Evolutionary conservation across 345 rosid species (phyloP).

Genomic region (Populus tremula): DNA sequence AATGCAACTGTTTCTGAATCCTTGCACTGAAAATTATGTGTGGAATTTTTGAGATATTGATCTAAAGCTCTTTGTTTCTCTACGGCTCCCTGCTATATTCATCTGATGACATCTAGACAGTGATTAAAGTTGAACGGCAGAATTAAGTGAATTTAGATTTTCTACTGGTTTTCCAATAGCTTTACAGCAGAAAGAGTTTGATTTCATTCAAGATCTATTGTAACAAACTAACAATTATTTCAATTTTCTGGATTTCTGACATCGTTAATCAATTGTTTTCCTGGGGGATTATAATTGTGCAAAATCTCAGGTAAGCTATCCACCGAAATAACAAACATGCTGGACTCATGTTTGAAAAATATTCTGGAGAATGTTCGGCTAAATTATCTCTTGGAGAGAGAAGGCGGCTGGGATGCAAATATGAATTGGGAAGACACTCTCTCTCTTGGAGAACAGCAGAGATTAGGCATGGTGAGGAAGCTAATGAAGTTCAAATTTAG

Average conservation of each 20-base stretch:
- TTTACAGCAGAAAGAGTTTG: background rate
- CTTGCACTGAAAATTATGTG: background rate
- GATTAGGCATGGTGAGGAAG: conserved; percentile 85
- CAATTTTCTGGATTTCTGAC: background rate
- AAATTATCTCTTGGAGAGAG: conserved; percentile 84
- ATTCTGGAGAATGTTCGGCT: conserved; percentile 79
- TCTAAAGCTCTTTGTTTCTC: background rate
- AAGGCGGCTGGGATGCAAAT: conserved; percentile 80
- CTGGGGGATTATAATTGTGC: conserved; percentile 1
- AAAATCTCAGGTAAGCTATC: conserved; percentile 43
- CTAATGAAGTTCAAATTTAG: background rate
- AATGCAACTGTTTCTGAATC: background rate
- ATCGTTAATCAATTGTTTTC: background rate
- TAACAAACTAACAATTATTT: background rate
- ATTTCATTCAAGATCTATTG: background rate
- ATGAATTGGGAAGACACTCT: conserved; percentile 88
- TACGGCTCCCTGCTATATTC: background rate
- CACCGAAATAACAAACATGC: conserved; percentile 33
- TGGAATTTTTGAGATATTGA: background rate
- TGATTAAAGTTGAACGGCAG: background rate
- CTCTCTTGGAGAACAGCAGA: conserved; percentile 98
- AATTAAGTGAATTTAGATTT: background rate
- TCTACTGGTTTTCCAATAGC: background rate
- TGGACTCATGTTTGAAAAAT: conserved; percentile 60
- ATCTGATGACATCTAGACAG: background rate